Evolutionary conservation across 306 rosid species (phyloP).

Genomic region (Carpinus fangiana): DNA sequence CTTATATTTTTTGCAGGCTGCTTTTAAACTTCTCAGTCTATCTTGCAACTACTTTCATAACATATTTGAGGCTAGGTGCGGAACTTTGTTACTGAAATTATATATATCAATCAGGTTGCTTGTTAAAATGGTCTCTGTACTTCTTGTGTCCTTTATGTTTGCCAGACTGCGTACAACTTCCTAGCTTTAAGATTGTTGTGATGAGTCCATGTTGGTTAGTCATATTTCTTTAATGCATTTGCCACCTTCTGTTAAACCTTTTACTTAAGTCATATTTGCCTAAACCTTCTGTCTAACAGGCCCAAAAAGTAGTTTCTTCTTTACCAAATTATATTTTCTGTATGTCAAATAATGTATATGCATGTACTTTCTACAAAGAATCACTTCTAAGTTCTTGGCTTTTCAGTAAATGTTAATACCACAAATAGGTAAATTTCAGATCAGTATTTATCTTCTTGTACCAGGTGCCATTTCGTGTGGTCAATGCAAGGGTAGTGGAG

Average conservation of each 20-base stretch:
- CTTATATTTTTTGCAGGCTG: background rate
- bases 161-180: background rate
- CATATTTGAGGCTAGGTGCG: background rate
- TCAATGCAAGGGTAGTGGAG: slow-evolving; percentile 88
- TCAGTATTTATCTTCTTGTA: slow-evolving; percentile 15
- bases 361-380: background rate
- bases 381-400: background rate
- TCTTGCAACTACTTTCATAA: background rate
- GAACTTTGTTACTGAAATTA: background rate
- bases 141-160: background rate
- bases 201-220: background rate
- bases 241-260: background rate
- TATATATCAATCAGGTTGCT: background rate
- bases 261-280: background rate
- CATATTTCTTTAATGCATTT: background rate
- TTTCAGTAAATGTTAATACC: slow-evolving; percentile 6
- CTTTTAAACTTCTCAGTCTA: background rate
- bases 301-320: background rate
- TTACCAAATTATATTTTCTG: background rate
- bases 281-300: background rate
- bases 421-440: slow-evolving; percentile 10
- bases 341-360: background rate
- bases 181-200: background rate
- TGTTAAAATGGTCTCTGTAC: background rate
- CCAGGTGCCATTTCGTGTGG: slow-evolving; percentile 66